Percentiles rank a stretch among this genome's conserved stretches.
These are phyloP conservation scores for Lasiosphaeriaceae sp. DNA, from an alignment of 495 filamentous ascomycete species.

Conservation along the genomic window DNA sequence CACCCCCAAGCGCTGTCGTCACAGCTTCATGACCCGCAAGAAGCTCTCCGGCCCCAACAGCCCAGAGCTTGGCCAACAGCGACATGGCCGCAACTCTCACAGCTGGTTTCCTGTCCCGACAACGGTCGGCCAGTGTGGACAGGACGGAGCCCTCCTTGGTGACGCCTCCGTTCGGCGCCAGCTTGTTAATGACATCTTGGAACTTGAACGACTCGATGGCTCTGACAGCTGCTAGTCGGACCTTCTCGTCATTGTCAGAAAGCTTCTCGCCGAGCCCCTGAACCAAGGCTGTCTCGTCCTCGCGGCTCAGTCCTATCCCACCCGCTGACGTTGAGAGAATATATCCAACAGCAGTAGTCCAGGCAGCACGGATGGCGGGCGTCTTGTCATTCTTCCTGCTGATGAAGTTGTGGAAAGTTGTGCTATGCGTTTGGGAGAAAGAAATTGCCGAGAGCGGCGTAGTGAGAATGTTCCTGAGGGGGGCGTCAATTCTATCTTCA, in stretches of 20 bases:
- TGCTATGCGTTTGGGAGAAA: conserved; percentile 73
- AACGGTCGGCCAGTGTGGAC: conserved; percentile 76
- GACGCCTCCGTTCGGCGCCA: conserved; percentile 70
- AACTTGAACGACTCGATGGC: conserved; percentile 75
- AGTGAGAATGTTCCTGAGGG: conserved; percentile 59
- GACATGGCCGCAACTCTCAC: conserved; percentile 85
- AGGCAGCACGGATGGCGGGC: conserved; percentile 70
- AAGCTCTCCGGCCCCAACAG: conserved; percentile 82
- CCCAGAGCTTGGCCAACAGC: conserved; percentile 82
- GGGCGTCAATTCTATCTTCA: conserved; percentile 41
- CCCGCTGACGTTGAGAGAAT: conserved; percentile 81
- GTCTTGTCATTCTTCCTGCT: conserved; percentile 83
- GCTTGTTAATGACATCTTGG: conserved; percentile 71
- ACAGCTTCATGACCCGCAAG: conserved; percentile 76
- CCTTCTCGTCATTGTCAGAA: conserved; percentile 82
- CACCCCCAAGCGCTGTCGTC: conserved; percentile 64
- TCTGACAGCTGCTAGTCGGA: conserved; percentile 81
- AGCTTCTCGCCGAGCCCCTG: conserved; percentile 73
- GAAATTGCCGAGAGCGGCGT: conserved; percentile 78
- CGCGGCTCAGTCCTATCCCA: conserved; percentile 72
- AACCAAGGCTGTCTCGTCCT: conserved; percentile 70
- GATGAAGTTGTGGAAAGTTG: conserved; percentile 75
- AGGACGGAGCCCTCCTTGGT: conserved; percentile 67
- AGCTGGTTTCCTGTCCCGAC: conserved; percentile 76
- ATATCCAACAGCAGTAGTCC: conserved; percentile 78